A percentile compares a stretch with the other conserved stretches of the same genome.
Conservation (phyloP, 768 basidiomycete species). For the Mycena alexandri region DNA sequence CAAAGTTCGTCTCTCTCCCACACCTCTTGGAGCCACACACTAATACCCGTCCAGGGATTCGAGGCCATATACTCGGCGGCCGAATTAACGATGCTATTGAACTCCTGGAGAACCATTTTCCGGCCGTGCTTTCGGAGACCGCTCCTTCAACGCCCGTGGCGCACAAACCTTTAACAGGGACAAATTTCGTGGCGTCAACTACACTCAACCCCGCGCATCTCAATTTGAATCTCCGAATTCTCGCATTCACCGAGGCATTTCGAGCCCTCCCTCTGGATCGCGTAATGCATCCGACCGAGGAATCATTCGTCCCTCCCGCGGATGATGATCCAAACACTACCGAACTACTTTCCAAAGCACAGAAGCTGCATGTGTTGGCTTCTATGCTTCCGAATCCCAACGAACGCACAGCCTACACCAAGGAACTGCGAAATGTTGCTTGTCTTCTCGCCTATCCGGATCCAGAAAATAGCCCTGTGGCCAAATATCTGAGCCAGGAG, state of each 20-base stretch:
- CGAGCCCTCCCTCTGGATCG: slow-evolving; percentile 76
- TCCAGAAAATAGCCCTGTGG: slow-evolving; percentile 82
- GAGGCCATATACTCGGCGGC: slow-evolving; percentile 77
- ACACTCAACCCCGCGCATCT: slow-evolving; percentile 84
- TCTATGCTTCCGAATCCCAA: slow-evolving; percentile 64
- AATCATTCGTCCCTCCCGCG: slow-evolving; percentile 17
- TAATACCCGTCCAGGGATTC: slow-evolving; percentile 66
- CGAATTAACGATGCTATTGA: slow-evolving; percentile 78
- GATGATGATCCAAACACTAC: slow-evolving; percentile 56
- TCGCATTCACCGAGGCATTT: slow-evolving; percentile 88
- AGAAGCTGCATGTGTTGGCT: slow-evolving; percentile 76
- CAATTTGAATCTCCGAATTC: slow-evolving; percentile 86
- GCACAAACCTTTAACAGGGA: slow-evolving; percentile 47
- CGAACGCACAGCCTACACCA: slow-evolving; percentile 72
- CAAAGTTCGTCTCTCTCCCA: slow-evolving; percentile 57
- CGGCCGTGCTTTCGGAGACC: slow-evolving; percentile 65
- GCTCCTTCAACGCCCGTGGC: slow-evolving; percentile 39
- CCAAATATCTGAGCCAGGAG: slow-evolving; percentile 80
- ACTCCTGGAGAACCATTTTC: slow-evolving; percentile 80
- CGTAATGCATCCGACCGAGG: slow-evolving; percentile 41
- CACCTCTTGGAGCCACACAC: slow-evolving; percentile 1
- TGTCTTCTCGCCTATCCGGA: slow-evolving; percentile 87
- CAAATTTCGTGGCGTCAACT: slow-evolving; percentile 67
- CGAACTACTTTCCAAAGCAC: slow-evolving; percentile 66
- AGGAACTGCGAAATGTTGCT: slow-evolving; percentile 80